Evolutionary conservation across 768 basidiomycete genomes (phyloP), one percentile per base, ranked within the genome.

Genomic region (Podaxis sp.): DNA sequence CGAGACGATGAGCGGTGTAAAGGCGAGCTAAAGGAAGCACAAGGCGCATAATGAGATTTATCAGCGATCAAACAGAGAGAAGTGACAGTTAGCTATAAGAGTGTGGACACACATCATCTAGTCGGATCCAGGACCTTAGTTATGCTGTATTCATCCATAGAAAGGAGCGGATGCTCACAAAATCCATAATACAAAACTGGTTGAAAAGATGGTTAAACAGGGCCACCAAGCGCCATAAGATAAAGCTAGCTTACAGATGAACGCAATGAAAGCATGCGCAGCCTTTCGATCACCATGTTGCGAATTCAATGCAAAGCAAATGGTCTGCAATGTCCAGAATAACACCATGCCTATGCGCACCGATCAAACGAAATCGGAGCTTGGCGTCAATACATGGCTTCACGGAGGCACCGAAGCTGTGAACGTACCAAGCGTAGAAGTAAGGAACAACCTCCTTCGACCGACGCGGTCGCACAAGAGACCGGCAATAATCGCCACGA

Each of bases 231-330:
- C 8, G 22, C 11, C 24, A 9, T 24, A 15, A 51, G 24, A 61
- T 26, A 17, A 48, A 56, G 22, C 38, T 19, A 36, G 64, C 74
- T 59, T 51, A 74, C 73, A 74, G 46, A 74, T 75, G 71, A 74
- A 72, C 8, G 78, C 86, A 57, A 89, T 82, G 65, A 89, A 81
- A 13, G 85, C 80, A 63, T 87, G 83, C n/a, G 80, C 82, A 2
- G 82, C 82, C 8, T 66, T 67, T 28, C 74, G 69, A 30, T 75
- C 69, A 11, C 77, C 74, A 62, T 77, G 80, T 60, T 78, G 69
- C 0, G 83, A 71, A 57, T 70, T 71, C 6, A 70, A 48, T 1
- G 71, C 64, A 42, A 84, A 82, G 68, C 82, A 85, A 40, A 84
- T 72, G 1, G 84, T 86, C 72, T 88, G 87, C 6, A 84, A 71